Evolutionary conservation across 2,329 filamentous ascomycete species (phyloP), one percentile per base, ranked within the genome.

Genomic region (Chlorencoelia australis): DNA sequence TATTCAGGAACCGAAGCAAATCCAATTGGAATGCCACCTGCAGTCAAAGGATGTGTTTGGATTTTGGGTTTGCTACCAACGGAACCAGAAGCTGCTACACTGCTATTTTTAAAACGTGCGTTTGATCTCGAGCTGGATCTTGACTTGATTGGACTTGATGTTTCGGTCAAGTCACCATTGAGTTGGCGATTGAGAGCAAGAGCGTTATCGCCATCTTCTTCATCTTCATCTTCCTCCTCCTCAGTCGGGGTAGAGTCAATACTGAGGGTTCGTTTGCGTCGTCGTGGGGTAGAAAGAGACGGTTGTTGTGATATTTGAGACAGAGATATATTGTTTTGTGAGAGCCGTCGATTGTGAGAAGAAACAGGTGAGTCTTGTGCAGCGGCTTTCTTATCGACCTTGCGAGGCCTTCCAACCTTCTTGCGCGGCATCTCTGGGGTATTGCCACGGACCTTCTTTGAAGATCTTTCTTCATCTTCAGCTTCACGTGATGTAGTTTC

Each of bases 231-330:
- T 5, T 29, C 18, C 16, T 37, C 37, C 1, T 33, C 10, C n/a
- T n/a, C n/a, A n/a, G n/a, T n/a, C n/a, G n/a, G n/a, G n/a, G n/a
- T n/a, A n/a, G n/a, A n/a, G n/a, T n/a, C n/a, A 15, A 37, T n/a
- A 26, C 34, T 40, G 16, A 16, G 21, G n/a, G 47, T 40, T 9
- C 30, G 35, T 8, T 46, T 32, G 5, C 36, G 45, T n/a, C 40
- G 40, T n/a, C 33, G 33, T 17, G 50, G 43, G 5, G 33, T 49
- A 9, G 49, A 43, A 24, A 51, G 40, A 10, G 46, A 49, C 1
- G 47, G 49, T n/a, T 41, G 45, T 37, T 46, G 43, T 19, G 39
- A 30, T 14, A 27, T 30, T 17, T 40, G 33, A 19, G 30, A 33
- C 16, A 15, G 29, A 13, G 29, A 39, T n/a, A 25, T 22, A 14